Conservation (phyloP, 2,329 filamentous ascomycete species). For the Talaromyces islandicus region DNA sequence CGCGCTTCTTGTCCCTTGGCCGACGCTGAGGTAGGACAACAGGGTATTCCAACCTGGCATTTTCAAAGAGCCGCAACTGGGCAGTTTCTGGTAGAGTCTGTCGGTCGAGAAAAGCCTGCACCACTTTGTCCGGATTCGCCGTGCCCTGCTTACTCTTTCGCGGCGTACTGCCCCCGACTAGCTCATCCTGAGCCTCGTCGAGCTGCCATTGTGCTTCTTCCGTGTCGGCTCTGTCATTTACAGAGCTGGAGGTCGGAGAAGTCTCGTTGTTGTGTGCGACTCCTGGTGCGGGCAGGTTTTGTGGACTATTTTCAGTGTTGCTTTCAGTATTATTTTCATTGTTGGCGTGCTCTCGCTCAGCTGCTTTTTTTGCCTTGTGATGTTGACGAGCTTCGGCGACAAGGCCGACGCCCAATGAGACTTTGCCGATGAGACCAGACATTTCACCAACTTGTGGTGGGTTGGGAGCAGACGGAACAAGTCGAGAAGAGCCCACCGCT, state of each 20-base stretch:
- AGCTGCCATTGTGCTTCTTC: slow-evolving; percentile 10
- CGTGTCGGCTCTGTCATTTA: neutral
- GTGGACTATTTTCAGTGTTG: neutral
- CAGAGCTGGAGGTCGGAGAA: neutral
- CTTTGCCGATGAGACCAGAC: neutral
- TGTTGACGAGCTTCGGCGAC: slow-evolving; percentile 4
- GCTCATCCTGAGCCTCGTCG: slow-evolving; percentile 11
- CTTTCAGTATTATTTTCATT: neutral
- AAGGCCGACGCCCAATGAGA: slow-evolving; percentile 6
- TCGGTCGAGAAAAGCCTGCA: slow-evolving; percentile 9
- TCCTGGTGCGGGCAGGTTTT: neutral
- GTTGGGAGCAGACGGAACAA: neutral
- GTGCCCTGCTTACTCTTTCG: slow-evolving; percentile 7
- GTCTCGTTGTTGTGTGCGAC: neutral
- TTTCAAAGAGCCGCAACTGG: neutral
- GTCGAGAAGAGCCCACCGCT: neutral
- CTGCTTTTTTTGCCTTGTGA: slow-evolving; percentile 9
- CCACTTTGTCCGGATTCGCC: slow-evolving; percentile 11
- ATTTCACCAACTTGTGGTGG: neutral
- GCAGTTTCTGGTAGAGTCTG: neutral
- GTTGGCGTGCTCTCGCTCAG: neutral
- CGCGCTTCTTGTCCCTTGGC: slow-evolving; percentile 27
- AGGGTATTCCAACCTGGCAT: slow-evolving; percentile 14
- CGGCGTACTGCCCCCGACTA: slow-evolving; percentile 1
- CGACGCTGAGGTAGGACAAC: slow-evolving; percentile 36